A percentile compares a stretch with the other conserved stretches of the same genome.
These are phyloP conservation scores for Davidsoniella neocaledoniae DNA, from an alignment of 2,329 filamentous ascomycete genomes.

Conservation along the genomic window DNA sequence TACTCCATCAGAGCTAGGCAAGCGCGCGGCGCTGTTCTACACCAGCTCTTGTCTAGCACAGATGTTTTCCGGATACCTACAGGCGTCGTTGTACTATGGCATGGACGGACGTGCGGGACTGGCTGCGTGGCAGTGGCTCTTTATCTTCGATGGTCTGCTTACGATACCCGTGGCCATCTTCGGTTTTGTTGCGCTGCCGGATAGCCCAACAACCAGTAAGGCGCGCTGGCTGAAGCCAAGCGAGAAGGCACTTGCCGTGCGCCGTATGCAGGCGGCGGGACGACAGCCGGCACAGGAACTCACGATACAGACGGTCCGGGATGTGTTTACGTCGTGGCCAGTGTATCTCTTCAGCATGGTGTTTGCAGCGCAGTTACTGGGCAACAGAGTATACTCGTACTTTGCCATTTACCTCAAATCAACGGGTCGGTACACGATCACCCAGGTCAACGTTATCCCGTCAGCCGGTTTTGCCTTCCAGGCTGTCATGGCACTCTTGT, in stretches of 20 bases:
- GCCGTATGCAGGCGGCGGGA: slow-evolving; percentile 19
- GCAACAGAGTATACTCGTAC: slow-evolving; percentile 22
- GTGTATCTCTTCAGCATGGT: slow-evolving; percentile 21
- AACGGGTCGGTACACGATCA: slow-evolving; percentile 19
- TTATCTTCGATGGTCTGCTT: slow-evolving; percentile 27
- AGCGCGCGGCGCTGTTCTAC: slow-evolving; percentile 27
- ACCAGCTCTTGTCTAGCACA: slow-evolving; percentile 21
- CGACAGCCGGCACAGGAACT: slow-evolving; percentile 19
- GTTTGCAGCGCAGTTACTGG: slow-evolving; percentile 20
- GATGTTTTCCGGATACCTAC: slow-evolving; percentile 28
- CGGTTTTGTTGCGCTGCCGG: slow-evolving; percentile 21
- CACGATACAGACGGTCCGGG: slow-evolving; percentile 17
- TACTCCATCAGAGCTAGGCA: slow-evolving; percentile 25
- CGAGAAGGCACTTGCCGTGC: slow-evolving; percentile 18
- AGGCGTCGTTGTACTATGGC: slow-evolving; percentile 24
- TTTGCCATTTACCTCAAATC: slow-evolving; percentile 21
- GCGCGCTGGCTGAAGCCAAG: slow-evolving; percentile 18
- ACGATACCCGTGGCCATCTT: slow-evolving; percentile 19
- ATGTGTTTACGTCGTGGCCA: slow-evolving; percentile 19
- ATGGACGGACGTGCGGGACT: slow-evolving; percentile 23
- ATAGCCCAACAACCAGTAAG: slow-evolving; percentile 18
- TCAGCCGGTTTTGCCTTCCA: slow-evolving; percentile 23
- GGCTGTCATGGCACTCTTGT: slow-evolving; percentile 33
- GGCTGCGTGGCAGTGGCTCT: slow-evolving; percentile 29
- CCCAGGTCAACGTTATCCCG: slow-evolving; percentile 35